These are phyloP conservation scores for Halenospora varia DNA, from an alignment of 495 filamentous ascomycete genomes.

Conservation along the genomic window DNA sequence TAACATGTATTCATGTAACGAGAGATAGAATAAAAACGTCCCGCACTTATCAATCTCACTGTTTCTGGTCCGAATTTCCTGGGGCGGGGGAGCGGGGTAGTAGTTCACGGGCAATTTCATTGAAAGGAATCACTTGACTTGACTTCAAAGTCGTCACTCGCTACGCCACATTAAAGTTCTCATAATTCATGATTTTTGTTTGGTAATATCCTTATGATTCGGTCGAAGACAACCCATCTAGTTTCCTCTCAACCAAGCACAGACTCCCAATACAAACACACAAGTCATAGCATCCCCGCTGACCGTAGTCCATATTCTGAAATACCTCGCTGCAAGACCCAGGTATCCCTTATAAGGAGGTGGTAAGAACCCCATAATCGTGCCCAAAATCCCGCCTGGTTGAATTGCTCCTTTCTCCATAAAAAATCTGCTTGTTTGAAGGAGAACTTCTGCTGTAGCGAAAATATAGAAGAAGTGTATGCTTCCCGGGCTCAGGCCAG, in stretches of 20 bases:
- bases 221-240: neutral
- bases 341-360: slow-evolving; percentile 51
- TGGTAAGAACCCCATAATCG: slow-evolving; percentile 56
- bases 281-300: slow-evolving; percentile 62
- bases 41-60: too few relatives aligned
- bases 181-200: neutral
- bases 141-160: too few relatives aligned
- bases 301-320: slow-evolving; percentile 60
- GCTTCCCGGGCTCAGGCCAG: slow-evolving; percentile 23
- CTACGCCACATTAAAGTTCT: neutral
- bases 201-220: neutral
- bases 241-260: slow-evolving; percentile 54
- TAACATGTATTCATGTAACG: too few relatives aligned
- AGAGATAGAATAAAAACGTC: too few relatives aligned
- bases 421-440: slow-evolving; percentile 65
- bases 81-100: too few relatives aligned
- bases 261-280: slow-evolving; percentile 72
- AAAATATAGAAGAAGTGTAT: slow-evolving; percentile 70
- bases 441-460: slow-evolving; percentile 70
- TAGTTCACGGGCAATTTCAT: too few relatives aligned
- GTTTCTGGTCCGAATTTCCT: too few relatives aligned
- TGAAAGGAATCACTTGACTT: too few relatives aligned
- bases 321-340: slow-evolving; percentile 60
- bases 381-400: slow-evolving; percentile 52
- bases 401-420: slow-evolving; percentile 46